Evolutionary conservation across 805 yeast genomes (phyloP), one percentile per base, ranked within the genome.

Genomic region (Lipomyces sp.): DNA sequence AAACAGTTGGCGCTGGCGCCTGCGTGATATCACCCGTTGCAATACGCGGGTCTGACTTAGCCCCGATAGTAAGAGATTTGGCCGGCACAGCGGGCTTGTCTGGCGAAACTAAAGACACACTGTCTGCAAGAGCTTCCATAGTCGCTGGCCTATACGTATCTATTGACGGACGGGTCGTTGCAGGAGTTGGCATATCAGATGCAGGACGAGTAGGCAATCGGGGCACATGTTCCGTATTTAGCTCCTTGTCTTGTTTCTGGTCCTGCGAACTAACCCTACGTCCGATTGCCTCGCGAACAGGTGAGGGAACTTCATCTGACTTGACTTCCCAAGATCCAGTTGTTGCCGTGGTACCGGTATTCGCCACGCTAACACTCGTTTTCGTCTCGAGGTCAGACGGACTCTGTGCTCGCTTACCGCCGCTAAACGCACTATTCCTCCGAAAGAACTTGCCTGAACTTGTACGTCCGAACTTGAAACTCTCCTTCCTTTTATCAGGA

Each of bases 401-500:
- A 29, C 34, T 51, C 54, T 29, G 54, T 5, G 34, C 54, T 32
- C 30, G 54, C 15, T 32, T 29, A 4, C 34, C 24, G 18, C 50
- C 29, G 18, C 50, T 11, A 15, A 63, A 56, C 15, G 59, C 24
- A 24, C 1, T 45, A 33, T 53, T 58, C 32, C 63, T 58, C 3
- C 59, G 30, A 39, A 67, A 64, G 1, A 64, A 24, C 30, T 61
- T 60, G 24, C 63, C 53, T 4, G 65, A 60, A 6, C 65, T 63
- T 18, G 66, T 53, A 8, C 64, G 62, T 37, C 59, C 62, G 53
- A 57, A 45, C 39, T 33, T 63, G n/a, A 63, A 56, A 24, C 48
- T n/a, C 6, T 63, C 66, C 53, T 37, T 33, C 35, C 34, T 57
- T 55, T 60, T 63, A 24, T 57, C 60, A 18, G 68, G 69, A 61